phyloP scores from a whole-genome alignment of 352 stramenopile species.

The Phytophthora fragariae region DNA sequence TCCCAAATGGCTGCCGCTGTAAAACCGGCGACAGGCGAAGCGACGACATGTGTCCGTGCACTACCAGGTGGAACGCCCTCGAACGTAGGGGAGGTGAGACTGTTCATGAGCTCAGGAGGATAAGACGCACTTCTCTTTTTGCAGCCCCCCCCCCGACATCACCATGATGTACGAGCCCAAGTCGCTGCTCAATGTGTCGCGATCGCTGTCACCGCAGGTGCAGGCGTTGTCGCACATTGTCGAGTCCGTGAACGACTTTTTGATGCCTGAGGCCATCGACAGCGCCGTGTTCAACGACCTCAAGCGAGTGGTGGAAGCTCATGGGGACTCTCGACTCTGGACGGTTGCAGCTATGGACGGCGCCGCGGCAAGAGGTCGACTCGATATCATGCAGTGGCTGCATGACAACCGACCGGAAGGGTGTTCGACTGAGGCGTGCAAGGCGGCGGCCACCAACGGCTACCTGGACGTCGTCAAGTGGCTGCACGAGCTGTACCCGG shows the following conservation, averaged over 20 bases:
- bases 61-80: constrained; percentile 3
- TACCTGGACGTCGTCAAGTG: constrained; percentile 26
- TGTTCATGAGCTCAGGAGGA: constrained; percentile 12
- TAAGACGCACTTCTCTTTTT: constrained; percentile 15
- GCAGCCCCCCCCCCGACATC: constrained; percentile 1
- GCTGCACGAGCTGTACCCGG: constrained; percentile 15
- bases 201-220: constrained; percentile 6
- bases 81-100: constrained; percentile 1
- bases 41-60: constrained; percentile 9
- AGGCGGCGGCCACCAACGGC: not conserved
- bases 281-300: constrained; percentile 24
- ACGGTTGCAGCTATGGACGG: constrained; percentile 23
- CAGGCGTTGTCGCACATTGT: constrained; percentile 15
- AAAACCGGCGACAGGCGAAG: constrained; percentile 25
- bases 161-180: constrained; percentile 15
- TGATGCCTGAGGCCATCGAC: constrained; percentile 22
- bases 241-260: constrained; percentile 19
- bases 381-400: constrained; percentile 29
- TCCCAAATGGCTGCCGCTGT: constrained; percentile 11
- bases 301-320: constrained; percentile 7
- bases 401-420: constrained; percentile 12
- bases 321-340: constrained; percentile 9
- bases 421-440: constrained; percentile 5
- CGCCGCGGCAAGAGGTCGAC: constrained; percentile 12
- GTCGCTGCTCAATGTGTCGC: constrained; percentile 17